Conservation (phyloP, 345 rosid genomes). For the Eucalyptus sp. region DNA sequence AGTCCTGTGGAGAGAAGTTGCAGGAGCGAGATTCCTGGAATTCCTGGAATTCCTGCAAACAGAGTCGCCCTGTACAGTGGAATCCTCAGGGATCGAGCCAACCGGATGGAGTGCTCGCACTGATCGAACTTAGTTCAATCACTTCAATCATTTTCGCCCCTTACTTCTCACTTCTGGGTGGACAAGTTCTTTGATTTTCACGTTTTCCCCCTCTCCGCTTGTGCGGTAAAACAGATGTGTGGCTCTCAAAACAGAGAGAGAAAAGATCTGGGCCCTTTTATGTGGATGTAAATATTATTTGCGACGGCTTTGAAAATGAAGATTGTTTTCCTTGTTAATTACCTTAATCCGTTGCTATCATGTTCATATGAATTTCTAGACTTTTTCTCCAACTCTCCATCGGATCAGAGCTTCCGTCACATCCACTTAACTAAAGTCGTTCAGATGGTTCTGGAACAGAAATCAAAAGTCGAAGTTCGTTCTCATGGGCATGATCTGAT, state of each 20-base stretch:
- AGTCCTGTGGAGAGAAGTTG: not conserved
- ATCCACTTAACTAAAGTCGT: not conserved
- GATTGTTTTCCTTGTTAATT: not conserved
- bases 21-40: not conserved
- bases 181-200: not conserved
- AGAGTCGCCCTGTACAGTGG: not conserved
- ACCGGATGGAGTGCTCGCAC: slow-evolving; percentile 2
- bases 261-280: not conserved
- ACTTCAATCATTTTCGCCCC: not conserved
- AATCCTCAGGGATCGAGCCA: slow-evolving; percentile 2
- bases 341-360: not conserved
- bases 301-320: not conserved
- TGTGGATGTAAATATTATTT: not conserved
- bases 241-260: not conserved
- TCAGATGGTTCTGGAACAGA: not conserved
- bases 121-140: not conserved
- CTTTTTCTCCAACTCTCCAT: not conserved
- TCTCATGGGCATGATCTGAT: not conserved
- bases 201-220: not conserved
- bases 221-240: not conserved
- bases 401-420: not conserved
- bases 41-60: slow-evolving; percentile 1
- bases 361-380: not conserved
- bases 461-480: not conserved
- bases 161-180: not conserved